Evolutionary conservation across 2,329 filamentous ascomycete genomes (phyloP).

Genomic region (Xylariaceae sp.): DNA sequence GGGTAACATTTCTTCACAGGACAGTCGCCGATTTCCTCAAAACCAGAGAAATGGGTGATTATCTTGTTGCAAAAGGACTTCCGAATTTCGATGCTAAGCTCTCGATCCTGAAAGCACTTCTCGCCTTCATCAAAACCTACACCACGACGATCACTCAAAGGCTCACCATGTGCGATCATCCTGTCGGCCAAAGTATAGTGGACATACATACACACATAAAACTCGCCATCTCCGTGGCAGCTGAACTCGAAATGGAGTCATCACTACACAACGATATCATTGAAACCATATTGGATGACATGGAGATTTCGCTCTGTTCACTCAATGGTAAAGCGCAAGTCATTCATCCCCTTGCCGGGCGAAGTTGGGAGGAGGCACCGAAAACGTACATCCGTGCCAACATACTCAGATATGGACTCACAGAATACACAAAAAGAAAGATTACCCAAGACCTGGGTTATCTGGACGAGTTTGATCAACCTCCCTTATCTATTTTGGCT

Average conservation of each 20-base stretch:
- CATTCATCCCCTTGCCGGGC: background rate
- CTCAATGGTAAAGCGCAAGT: background rate
- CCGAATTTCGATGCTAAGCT: slow-evolving; percentile 9
- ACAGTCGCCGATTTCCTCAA: slow-evolving; percentile 11
- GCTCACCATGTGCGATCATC: too few relatives aligned
- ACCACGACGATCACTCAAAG: too few relatives aligned
- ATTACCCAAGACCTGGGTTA: background rate
- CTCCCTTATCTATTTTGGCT: background rate
- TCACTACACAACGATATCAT: background rate
- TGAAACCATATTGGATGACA: background rate
- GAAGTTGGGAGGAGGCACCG: background rate
- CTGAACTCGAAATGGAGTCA: background rate
- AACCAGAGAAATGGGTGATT: slow-evolving; percentile 3
- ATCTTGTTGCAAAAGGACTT: slow-evolving; percentile 4
- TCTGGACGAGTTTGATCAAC: background rate
- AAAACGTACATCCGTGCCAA: background rate
- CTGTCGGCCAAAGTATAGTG: background rate
- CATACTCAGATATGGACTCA: background rate
- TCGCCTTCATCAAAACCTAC: slow-evolving; percentile 7
- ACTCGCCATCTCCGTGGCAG: background rate
- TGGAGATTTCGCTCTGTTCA: background rate
- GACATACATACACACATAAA: background rate
- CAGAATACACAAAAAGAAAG: background rate
- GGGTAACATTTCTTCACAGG: slow-evolving; percentile 10
- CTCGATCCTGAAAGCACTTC: slow-evolving; percentile 8